These are phyloP conservation scores for Reticulascus tulasneorum DNA, from an alignment of 2,329 filamentous ascomycete species.

Conservation along the genomic window DNA sequence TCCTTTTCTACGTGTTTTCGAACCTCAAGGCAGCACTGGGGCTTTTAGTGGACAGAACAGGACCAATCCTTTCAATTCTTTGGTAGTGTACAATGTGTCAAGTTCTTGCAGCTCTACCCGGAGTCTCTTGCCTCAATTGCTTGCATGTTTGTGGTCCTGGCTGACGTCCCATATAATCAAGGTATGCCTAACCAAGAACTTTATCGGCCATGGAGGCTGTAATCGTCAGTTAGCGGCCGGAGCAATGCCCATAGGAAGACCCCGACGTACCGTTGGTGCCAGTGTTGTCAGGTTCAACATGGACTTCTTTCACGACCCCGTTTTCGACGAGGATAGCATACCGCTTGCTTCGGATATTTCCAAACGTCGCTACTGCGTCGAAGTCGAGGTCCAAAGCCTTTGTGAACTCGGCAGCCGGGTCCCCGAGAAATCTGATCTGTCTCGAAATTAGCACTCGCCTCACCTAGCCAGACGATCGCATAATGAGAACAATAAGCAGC, in stretches of 20 bases:
- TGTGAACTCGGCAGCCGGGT: constrained; percentile 75
- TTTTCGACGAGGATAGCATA: constrained; percentile 81
- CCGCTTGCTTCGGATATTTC: constrained; percentile 77
- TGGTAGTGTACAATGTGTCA: no score
- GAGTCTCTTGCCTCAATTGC: no score
- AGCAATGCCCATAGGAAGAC: no score
- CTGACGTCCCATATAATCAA: background rate
- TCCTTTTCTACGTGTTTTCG: no score
- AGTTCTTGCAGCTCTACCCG: no score
- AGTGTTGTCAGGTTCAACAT: constrained; percentile 86
- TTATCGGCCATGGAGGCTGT: constrained; percentile 49
- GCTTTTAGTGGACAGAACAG: no score
- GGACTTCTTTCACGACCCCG: constrained; percentile 76
- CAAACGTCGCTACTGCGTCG: constrained; percentile 75
- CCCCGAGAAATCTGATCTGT: constrained; percentile 87
- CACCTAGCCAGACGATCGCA: no score
- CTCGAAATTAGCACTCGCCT: constrained; percentile 1
- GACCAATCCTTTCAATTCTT: no score
- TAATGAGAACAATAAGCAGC: no score
- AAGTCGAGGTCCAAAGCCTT: constrained; percentile 80
- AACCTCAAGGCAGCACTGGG: no score
- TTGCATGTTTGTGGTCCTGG: no score
- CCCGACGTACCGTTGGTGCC: constrained; percentile 69
- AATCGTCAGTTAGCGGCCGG: background rate
- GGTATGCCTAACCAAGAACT: constrained; percentile 33